Percentiles rank a stretch among this genome's conserved stretches.
Evolutionary conservation across 768 basidiomycete species (phyloP).

Genomic region (Pleurotus djamor): DNA sequence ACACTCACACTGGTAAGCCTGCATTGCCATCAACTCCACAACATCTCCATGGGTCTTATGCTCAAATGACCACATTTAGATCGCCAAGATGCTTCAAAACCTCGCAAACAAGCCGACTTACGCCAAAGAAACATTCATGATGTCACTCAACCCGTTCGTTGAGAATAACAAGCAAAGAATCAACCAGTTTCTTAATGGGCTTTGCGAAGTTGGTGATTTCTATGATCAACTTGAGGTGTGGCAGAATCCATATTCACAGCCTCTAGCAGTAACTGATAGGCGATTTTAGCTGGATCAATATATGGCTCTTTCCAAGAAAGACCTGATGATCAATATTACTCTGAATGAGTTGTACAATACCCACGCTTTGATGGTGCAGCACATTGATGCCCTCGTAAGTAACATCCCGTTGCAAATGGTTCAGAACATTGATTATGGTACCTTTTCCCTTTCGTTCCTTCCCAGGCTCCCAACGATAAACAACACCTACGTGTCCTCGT

Average conservation of each 20-base stretch:
- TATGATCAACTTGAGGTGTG: conserved; percentile 95
- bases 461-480: conserved; percentile 93
- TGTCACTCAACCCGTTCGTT: conserved; percentile 95
- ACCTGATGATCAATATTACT: conserved; percentile 96
- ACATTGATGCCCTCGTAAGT: conserved; percentile 84
- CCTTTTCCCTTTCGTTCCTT: conserved; percentile 3
- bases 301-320: conserved; percentile 99
- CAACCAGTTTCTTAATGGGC: conserved; percentile 93
- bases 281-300: conserved; percentile 92
- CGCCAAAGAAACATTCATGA: conserved; percentile 98
- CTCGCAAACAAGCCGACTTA: conserved; percentile 98
- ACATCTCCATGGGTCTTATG: neutral
- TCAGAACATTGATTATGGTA: neutral
- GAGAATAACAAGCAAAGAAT: conserved; percentile 98
- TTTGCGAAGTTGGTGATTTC: conserved; percentile 99
- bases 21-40: conserved; percentile 11
- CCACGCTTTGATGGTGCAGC: conserved; percentile 90
- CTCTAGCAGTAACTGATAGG: neutral
- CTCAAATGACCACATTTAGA: conserved; percentile 43
- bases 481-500: conserved; percentile 94
- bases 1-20: conserved; percentile 82
- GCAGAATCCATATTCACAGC: conserved; percentile 7
- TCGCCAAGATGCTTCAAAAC: conserved; percentile 99
- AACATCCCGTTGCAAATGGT: neutral
- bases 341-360: conserved; percentile 99